Evolutionary conservation across 2,329 filamentous ascomycete species (phyloP), one percentile per base, ranked within the genome.

Genomic region (Setomelanomma holmii): DNA sequence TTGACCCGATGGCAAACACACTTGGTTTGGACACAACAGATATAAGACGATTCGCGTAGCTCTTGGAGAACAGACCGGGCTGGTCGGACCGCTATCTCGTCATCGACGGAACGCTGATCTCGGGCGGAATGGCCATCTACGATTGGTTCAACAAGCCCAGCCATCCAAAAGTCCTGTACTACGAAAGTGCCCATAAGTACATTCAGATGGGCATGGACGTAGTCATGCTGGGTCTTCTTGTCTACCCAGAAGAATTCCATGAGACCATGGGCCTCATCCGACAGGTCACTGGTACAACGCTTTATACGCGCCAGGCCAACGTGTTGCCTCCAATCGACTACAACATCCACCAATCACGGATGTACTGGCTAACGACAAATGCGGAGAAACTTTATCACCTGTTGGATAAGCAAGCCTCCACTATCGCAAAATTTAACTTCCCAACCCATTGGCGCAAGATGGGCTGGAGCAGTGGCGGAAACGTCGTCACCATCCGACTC

Each of bases 151-250:
- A 38, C 17, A 19, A 16, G 12, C 44, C 49, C n/a, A 10, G 23
- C 14, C 21, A 30, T 4, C 49, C 44, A 2, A 43, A 33, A 14
- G 43, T 43, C 6, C 17, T 52, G 21, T 52, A 52, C 44, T 52
- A 46, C 21, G 49, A 52, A 16, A 52, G 49, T 22, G 49, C 39
- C 2, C 27, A 39, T 33, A 52, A 52, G 40, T 52, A 52, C 23
- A 30, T 47, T 4, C 49, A 52, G 22, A 33, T 47, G 34, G 49
- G 49, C 12, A 22, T 52, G 30, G 44, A 52, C 22, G 14, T 52
- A 2, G 27, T 38, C 1, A 52, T 52, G 44, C n/a, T 14, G 6
- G 44, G 49, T 1, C 16, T 48, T 4, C 5, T 52, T 10, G 44
- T 52, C 4, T 52, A 43, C 22, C 49, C 39, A n/a, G 17, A 38